Evolutionary conservation across 176 grass and related monocot genomes (phyloP).

Genomic region (Ananas comosus): DNA sequence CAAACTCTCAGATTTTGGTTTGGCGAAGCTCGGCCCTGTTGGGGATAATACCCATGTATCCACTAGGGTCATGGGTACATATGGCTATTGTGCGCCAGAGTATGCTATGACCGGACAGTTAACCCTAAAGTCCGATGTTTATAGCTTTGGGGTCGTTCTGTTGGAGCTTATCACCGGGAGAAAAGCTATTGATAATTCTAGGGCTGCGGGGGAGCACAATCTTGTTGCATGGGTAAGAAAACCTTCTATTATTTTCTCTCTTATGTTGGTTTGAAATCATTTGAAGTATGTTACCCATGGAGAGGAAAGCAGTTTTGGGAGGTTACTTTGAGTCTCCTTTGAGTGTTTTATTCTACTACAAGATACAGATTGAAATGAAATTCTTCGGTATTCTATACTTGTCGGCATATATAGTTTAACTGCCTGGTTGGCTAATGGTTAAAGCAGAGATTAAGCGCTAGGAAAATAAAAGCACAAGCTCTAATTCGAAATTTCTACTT

Average conservation of each 20-base stretch:
- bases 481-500: too few relatives aligned
- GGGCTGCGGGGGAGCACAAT: neutral
- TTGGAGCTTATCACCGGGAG: neutral
- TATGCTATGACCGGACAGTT: slow-evolving; percentile 2
- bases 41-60: slow-evolving; percentile 1
- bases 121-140: slow-evolving; percentile 3
- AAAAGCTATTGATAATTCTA: slow-evolving; percentile 1
- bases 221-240: slow-evolving; percentile 2
- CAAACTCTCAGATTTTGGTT: neutral
- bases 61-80: neutral
- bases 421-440: too few relatives aligned
- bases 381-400: too few relatives aligned
- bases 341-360: too few relatives aligned
- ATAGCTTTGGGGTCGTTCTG: slow-evolving; percentile 4
- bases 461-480: too few relatives aligned
- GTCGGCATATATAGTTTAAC: too few relatives aligned
- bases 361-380: too few relatives aligned
- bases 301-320: neutral
- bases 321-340: neutral
- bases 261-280: neutral
- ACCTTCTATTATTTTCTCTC: neutral
- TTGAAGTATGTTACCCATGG: neutral
- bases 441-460: too few relatives aligned
- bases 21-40: slow-evolving; percentile 1
- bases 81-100: neutral